These are phyloP conservation scores for Eucalyptus guilfoylei DNA, from an alignment of 345 rosid species.

Conservation along the genomic window DNA sequence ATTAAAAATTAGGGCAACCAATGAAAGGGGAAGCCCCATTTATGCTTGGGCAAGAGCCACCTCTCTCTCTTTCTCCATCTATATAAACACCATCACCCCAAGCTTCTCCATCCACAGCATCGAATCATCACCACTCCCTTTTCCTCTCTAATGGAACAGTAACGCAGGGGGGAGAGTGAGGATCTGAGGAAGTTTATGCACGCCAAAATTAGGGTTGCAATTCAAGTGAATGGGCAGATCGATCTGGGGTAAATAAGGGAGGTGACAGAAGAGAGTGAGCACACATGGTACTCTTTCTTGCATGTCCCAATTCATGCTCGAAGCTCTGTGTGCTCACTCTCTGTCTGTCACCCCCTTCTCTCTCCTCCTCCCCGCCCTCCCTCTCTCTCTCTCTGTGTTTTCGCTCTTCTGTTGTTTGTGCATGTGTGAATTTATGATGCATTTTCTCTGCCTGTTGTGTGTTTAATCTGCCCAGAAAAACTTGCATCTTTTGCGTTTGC, in stretches of 20 bases:
- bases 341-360: constrained; percentile 16
- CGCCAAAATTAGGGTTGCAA: not conserved
- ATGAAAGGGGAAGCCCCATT: not conserved
- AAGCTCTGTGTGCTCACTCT: constrained; percentile 22
- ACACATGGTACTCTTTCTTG: constrained; percentile 16
- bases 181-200: not conserved
- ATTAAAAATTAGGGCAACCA: not conserved
- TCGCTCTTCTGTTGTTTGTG: not conserved
- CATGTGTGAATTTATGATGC: not conserved
- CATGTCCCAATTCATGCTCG: constrained; percentile 4
- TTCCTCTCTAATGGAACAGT: not conserved
- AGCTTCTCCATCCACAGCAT: not conserved
- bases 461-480: not conserved
- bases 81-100: not conserved
- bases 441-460: not conserved
- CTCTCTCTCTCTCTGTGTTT: not conserved
- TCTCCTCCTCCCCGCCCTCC: not conserved
- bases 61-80: not conserved
- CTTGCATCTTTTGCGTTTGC: not conserved
- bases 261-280: constrained; percentile 37
- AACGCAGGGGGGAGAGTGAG: not conserved
- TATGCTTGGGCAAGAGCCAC: not conserved
- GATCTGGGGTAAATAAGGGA: not conserved
- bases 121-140: not conserved
- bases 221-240: not conserved